Evolutionary conservation across 2,329 filamentous ascomycete species (phyloP), one percentile per base, ranked within the genome.

Genomic region (Scopulariopsis brevicaulis): DNA sequence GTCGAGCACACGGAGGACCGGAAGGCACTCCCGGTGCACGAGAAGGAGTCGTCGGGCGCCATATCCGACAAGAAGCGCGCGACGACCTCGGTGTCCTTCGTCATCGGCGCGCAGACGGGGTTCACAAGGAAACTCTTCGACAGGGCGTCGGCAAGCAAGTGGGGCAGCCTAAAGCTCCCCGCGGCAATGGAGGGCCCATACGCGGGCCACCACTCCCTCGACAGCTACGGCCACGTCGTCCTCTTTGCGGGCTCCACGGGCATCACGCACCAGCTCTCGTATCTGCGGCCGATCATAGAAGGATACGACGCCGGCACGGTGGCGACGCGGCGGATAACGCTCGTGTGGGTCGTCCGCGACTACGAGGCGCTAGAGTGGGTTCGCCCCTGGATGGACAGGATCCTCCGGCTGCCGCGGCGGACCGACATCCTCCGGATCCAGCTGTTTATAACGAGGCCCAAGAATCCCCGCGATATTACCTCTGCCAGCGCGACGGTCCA

Each of bases 211-310:
- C 87, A 96, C 71, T 85, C 84, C 60, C 85, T 97, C 62, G 86
- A 91, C 71, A 96, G 92, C 8, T 97, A 96, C 71, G 93, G 94
- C 46, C 94, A 95, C 51, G 85, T 86, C 52, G 82, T 99, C 62
- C 85, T 99, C 59, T 91, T 96, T 68, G 92, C 93, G 14, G 92
- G 91, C 59, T 90, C 93, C 59, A 91, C 94, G 5, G 94, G 94
- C 61, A 97, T 99, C 72, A 96, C 93, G 1, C 93, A 97, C 70
- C 91, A 96, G 69, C 83, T 97, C 34, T 89, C 91, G 37, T 96
- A 95, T 70, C 81, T 96, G 10, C 86, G 85, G 58, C 86, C 94
- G 56, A 76, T 93, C 4, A 80, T 93, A 59, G 74, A 84, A 57
- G 87, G 87, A 4, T 87, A 81, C 70, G 82, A 83, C 57, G 76